Evolutionary conservation across 108 stramenopile genomes (phyloP).

Genomic region (Nitzschia putrida): DNA sequence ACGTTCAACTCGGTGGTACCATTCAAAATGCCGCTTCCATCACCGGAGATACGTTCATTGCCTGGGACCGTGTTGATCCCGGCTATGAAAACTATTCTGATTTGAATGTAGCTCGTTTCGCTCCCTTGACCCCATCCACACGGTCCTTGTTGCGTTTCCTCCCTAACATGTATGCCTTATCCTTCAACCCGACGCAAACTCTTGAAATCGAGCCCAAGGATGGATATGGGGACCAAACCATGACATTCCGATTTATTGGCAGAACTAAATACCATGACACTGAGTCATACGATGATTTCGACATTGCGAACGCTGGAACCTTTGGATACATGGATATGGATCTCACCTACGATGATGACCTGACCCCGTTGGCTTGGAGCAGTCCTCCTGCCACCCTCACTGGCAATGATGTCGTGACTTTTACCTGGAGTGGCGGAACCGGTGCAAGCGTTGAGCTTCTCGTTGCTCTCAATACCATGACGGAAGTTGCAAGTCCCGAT

Average conservation of each 20-base stretch:
- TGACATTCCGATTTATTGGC: constrained; percentile 10
- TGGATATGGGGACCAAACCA: constrained; percentile 4
- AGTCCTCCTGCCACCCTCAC: neutral
- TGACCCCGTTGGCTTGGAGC: neutral
- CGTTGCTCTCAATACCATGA: constrained; percentile 11
- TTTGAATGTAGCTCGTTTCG: constrained; percentile 5
- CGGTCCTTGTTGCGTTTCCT: constrained; percentile 2
- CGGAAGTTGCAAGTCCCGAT: constrained; percentile 1
- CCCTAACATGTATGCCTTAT: constrained; percentile 7
- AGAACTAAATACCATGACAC: neutral
- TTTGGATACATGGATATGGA: constrained; percentile 9
- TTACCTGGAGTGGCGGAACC: constrained; percentile 2
- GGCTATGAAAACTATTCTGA: neutral
- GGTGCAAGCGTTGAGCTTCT: neutral
- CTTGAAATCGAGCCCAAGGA: constrained; percentile 2
- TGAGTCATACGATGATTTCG: neutral
- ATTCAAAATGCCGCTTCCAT: neutral
- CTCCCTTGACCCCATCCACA: neutral
- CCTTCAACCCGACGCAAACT: neutral
- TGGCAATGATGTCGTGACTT: neutral
- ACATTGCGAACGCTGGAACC: neutral
- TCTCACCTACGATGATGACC: neutral
- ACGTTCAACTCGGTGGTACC: constrained; percentile 2
- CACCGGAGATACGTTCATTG: neutral
- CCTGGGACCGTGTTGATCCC: constrained; percentile 5